Conservation (phyloP, 225 moss, liverwort and hornwort genomes). For the Polytrichum commune region DNA sequence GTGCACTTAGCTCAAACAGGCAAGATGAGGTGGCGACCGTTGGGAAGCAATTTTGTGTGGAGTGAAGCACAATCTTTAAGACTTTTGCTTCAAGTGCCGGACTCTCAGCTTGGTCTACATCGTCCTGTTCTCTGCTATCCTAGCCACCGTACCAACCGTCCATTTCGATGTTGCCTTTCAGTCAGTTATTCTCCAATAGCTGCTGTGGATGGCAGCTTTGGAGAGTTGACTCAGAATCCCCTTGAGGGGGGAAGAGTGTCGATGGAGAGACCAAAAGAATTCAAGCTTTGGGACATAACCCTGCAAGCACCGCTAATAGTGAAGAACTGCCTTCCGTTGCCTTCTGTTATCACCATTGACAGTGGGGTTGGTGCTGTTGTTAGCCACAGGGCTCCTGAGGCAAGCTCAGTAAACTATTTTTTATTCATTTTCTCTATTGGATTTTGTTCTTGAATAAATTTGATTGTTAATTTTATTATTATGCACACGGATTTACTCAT, state of each 20-base stretch:
- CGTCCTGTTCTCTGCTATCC: conserved; percentile 92
- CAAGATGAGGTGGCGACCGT: conserved; percentile 89
- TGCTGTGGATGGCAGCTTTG: conserved; percentile 61
- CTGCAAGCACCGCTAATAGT: conserved; percentile 85
- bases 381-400: conserved; percentile 72
- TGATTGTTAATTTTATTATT: neutral
- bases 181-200: conserved; percentile 59
- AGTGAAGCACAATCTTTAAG: conserved; percentile 86
- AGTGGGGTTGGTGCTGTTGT: conserved; percentile 56
- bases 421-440: neutral
- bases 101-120: conserved; percentile 55
- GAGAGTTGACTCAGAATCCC: conserved; percentile 45
- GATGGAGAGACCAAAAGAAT: conserved; percentile 45
- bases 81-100: conserved; percentile 63
- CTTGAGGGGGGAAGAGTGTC: conserved; percentile 44
- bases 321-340: conserved; percentile 79
- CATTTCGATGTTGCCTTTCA: conserved; percentile 83
- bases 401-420: conserved; percentile 17
- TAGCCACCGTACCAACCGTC: conserved; percentile 56
- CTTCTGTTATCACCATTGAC: conserved; percentile 60
- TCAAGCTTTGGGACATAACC: conserved; percentile 69
- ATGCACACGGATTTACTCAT: no score
- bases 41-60: conserved; percentile 76
- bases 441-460: neutral
- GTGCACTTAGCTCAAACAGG: conserved; percentile 95